These are phyloP conservation scores for Fraxinus angustifolia DNA, from an alignment of 305 asterid genomes.

Conservation along the genomic window DNA sequence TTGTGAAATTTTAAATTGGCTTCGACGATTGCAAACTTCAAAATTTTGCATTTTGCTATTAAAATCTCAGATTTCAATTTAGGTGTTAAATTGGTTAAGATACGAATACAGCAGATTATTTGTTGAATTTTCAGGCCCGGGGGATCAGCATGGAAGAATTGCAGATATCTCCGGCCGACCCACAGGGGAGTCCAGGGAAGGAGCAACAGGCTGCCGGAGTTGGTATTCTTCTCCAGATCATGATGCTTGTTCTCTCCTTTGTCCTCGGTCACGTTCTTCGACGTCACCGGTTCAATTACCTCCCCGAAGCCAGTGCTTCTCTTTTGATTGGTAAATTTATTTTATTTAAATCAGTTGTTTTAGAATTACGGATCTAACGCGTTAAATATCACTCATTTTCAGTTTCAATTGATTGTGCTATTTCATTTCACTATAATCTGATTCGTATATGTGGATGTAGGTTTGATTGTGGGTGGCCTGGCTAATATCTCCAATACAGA, in stretches of 20 bases:
- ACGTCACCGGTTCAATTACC: slow-evolving; percentile 85
- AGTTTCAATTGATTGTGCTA: slow-evolving; percentile 3
- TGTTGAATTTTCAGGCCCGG: slow-evolving; percentile 16
- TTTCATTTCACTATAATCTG: slow-evolving; percentile 18
- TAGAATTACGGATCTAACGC: not conserved
- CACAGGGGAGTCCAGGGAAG: slow-evolving; percentile 75
- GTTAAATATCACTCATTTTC: not conserved
- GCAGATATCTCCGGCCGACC: slow-evolving; percentile 75
- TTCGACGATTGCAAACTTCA: not conserved
- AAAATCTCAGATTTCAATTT: not conserved
- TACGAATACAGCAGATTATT: not conserved
- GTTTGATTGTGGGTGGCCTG: slow-evolving; percentile 83
- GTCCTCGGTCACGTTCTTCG: slow-evolving; percentile 96
- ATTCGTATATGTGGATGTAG: slow-evolving; percentile 41
- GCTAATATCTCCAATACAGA: slow-evolving; percentile 88
- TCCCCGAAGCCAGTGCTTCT: slow-evolving; percentile 98
- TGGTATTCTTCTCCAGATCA: slow-evolving; percentile 96
- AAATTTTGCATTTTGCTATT: not conserved
- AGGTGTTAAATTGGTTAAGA: not conserved
- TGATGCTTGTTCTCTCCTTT: slow-evolving; percentile 96
- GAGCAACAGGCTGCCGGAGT: slow-evolving; percentile 97
- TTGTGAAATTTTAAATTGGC: not conserved
- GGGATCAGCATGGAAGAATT: slow-evolving; percentile 66
- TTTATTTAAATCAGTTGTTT: not conserved
- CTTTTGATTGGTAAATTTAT: slow-evolving; percentile 68